phyloP scores from a whole-genome alignment of 257 asterid species.

The Solanum paucissectum region DNA sequence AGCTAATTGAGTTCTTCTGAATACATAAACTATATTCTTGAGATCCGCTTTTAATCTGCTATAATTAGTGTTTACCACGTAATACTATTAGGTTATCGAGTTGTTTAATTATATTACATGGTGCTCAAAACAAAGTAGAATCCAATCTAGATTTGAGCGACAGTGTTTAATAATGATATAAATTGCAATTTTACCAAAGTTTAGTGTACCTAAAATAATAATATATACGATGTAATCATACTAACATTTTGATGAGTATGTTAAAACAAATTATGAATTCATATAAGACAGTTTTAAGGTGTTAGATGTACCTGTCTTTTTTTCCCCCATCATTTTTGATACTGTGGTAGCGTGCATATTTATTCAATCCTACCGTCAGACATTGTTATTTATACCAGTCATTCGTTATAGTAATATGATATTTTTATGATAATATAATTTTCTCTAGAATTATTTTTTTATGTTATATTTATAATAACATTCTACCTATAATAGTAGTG shows the following conservation, averaged over 20 bases:
- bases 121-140: not conserved
- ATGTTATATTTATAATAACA: too few relatives aligned
- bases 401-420: too few relatives aligned
- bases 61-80: not conserved
- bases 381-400: too few relatives aligned
- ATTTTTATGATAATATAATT: too few relatives aligned
- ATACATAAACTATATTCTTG: not conserved
- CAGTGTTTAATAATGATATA: not conserved
- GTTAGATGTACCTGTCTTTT: not conserved
- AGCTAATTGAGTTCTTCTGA: not conserved
- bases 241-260: not conserved
- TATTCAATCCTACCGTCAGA: not conserved
- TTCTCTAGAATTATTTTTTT: too few relatives aligned
- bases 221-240: not conserved
- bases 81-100: not conserved
- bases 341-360: not conserved
- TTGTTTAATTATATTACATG: not conserved
- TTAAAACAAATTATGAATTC: not conserved
- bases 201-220: not conserved
- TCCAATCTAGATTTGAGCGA: not conserved
- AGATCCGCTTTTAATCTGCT: not conserved
- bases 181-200: not conserved
- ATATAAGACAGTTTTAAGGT: not conserved
- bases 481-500: not conserved
- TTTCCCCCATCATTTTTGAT: not conserved